Evolutionary conservation across 2,329 filamentous ascomycete species (phyloP).

Genomic region (Diaporthe longicolla): DNA sequence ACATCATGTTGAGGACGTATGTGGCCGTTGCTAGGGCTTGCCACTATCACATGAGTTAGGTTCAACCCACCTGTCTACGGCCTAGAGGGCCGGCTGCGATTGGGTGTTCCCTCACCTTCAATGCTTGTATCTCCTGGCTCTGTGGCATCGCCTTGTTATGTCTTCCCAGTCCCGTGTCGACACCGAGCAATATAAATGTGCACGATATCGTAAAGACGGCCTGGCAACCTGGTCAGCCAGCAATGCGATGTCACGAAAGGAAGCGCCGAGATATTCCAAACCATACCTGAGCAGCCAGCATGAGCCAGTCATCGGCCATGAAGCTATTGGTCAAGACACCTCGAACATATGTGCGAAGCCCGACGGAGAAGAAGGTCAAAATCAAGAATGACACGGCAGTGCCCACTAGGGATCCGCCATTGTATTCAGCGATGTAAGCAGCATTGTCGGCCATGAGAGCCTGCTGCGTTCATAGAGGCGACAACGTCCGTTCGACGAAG

Average conservation of each 20-base stretch:
- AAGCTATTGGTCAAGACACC: conserved; percentile 60
- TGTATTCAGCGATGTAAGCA: conserved; percentile 56
- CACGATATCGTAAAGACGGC: conserved; percentile 63
- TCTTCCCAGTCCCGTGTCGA: conserved; percentile 59
- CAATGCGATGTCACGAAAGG: background rate
- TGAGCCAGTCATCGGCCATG: conserved; percentile 67
- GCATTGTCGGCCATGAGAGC: conserved; percentile 50
- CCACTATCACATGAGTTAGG: conserved; percentile 53
- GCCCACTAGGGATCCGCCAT: conserved; percentile 55
- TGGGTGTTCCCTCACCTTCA: conserved; percentile 55
- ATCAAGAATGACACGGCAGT: conserved; percentile 55
- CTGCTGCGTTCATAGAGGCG: conserved; percentile 27
- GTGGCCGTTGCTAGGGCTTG: conserved; percentile 66
- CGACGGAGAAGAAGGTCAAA: conserved; percentile 59
- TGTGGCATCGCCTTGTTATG: conserved; percentile 62
- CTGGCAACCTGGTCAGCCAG: conserved; percentile 48
- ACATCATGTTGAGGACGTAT: conserved; percentile 68
- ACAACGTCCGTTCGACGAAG: background rate
- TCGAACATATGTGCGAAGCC: conserved; percentile 61
- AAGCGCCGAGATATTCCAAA: conserved; percentile 12
- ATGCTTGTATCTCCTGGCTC: conserved; percentile 57
- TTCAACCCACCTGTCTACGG: conserved; percentile 16
- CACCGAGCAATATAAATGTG: conserved; percentile 60
- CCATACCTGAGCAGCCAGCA: conserved; percentile 64
- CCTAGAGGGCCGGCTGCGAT: background rate